Evolutionary conservation across 768 basidiomycete genomes (phyloP).

Genomic region (Suillus americanus): DNA sequence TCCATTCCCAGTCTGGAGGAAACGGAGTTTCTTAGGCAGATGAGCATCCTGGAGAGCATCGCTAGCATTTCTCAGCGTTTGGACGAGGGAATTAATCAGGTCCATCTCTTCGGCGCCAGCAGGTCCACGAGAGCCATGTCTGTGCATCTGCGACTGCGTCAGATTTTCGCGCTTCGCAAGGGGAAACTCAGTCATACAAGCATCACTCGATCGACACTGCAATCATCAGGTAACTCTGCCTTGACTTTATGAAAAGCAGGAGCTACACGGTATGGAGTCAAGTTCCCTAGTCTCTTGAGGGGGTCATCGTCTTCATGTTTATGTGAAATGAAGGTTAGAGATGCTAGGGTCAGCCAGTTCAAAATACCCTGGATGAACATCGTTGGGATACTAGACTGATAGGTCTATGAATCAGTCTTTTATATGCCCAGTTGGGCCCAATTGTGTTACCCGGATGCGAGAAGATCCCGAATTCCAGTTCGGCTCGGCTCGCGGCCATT

Average conservation of each 20-base stretch:
- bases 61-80: slow-evolving; percentile 27
- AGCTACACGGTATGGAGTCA: slow-evolving; percentile 31
- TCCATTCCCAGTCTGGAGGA: slow-evolving; percentile 33
- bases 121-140: slow-evolving; percentile 43
- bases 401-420: background rate
- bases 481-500: background rate
- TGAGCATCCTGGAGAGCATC: slow-evolving; percentile 24
- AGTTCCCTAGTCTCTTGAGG: slow-evolving; percentile 25
- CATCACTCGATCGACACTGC: slow-evolving; percentile 33
- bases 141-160: slow-evolving; percentile 31
- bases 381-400: background rate
- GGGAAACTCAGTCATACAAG: slow-evolving; percentile 18
- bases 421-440: background rate
- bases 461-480: background rate
- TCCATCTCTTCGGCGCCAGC: slow-evolving; percentile 22
- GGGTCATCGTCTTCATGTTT: background rate
- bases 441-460: background rate
- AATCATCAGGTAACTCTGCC: slow-evolving; percentile 29
- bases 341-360: slow-evolving; percentile 1
- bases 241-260: slow-evolving; percentile 24
- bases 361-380: slow-evolving; percentile 3
- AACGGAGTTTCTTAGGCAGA: slow-evolving; percentile 34
- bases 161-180: background rate
- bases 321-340: background rate
- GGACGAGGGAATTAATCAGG: slow-evolving; percentile 33